A percentile compares a stretch with the other conserved stretches of the same genome.
These are phyloP conservation scores for Ormosia semicastrata DNA, from an alignment of 306 rosid genomes.

Conservation along the genomic window DNA sequence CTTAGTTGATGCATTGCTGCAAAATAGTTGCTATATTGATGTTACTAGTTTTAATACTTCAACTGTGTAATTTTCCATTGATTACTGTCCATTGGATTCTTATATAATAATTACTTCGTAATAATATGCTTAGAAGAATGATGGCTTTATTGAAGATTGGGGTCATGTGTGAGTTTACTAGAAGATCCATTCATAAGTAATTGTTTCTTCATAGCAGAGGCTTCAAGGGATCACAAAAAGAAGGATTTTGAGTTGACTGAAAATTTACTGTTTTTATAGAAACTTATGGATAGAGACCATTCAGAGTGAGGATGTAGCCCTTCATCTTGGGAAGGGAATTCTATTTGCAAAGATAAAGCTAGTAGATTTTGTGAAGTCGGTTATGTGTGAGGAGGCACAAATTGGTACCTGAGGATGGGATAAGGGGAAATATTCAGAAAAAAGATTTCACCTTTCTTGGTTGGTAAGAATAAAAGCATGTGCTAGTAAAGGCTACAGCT, in stretches of 20 bases:
- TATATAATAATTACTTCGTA: not conserved
- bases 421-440: not conserved
- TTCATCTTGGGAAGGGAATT: conserved; percentile 12
- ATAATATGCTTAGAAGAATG: not conserved
- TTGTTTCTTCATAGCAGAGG: not conserved
- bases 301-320: not conserved
- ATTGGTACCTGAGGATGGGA: not conserved
- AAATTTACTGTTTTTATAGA: not conserved
- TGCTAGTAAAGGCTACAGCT: not conserved
- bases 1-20: not conserved
- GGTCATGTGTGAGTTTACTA: not conserved
- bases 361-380: not conserved
- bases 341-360: not conserved
- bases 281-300: not conserved
- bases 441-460: not conserved
- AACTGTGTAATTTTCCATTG: not conserved
- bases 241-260: not conserved
- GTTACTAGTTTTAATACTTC: not conserved
- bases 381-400: not conserved
- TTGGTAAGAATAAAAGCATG: not conserved
- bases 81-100: not conserved
- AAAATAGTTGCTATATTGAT: not conserved
- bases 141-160: conserved; percentile 22
- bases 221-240: not conserved
- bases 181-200: not conserved